phyloP scores from a whole-genome alignment of 2,329 filamentous ascomycete genomes.

The Hypoxylon sp. region DNA sequence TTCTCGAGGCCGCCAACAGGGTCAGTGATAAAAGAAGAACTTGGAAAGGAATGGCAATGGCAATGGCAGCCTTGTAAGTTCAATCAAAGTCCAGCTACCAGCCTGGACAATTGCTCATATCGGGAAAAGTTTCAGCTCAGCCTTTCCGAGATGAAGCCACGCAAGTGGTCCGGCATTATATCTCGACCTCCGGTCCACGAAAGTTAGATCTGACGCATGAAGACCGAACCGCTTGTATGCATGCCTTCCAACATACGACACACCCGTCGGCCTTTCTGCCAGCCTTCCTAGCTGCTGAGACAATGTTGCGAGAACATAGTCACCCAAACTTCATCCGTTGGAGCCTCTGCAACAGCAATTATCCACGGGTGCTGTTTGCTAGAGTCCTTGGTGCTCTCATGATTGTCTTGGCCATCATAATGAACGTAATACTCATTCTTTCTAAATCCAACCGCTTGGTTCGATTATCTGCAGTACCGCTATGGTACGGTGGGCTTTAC shows the following conservation, averaged over 20 bases:
- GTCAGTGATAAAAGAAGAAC: slow-evolving; percentile 3
- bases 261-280: slow-evolving; percentile 60
- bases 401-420: slow-evolving; percentile 17
- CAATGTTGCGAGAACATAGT: slow-evolving; percentile 53
- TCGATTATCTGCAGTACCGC: slow-evolving; percentile 50
- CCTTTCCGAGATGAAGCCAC: slow-evolving; percentile 59
- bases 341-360: slow-evolving; percentile 57
- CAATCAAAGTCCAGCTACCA: not conserved
- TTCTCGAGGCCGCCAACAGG: slow-evolving; percentile 40
- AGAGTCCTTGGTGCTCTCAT: slow-evolving; percentile 27
- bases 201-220: slow-evolving; percentile 55
- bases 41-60: slow-evolving; percentile 26
- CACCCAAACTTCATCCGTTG: slow-evolving; percentile 58
- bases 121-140: slow-evolving; percentile 53
- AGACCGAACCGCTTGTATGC: slow-evolving; percentile 57
- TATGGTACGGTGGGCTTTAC: slow-evolving; percentile 56
- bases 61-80: slow-evolving; percentile 42
- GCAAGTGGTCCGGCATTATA: slow-evolving; percentile 56
- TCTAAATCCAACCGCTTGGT: slow-evolving; percentile 47
- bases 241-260: slow-evolving; percentile 58
- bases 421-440: slow-evolving; percentile 54
- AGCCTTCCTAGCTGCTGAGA: slow-evolving; percentile 56
- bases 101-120: slow-evolving; percentile 6
- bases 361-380: slow-evolving; percentile 52
- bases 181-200: slow-evolving; percentile 53